Percentiles rank a stretch among this genome's conserved stretches.
phyloP scores from a whole-genome alignment of 305 asterid species.

The Withania somnifera region DNA sequence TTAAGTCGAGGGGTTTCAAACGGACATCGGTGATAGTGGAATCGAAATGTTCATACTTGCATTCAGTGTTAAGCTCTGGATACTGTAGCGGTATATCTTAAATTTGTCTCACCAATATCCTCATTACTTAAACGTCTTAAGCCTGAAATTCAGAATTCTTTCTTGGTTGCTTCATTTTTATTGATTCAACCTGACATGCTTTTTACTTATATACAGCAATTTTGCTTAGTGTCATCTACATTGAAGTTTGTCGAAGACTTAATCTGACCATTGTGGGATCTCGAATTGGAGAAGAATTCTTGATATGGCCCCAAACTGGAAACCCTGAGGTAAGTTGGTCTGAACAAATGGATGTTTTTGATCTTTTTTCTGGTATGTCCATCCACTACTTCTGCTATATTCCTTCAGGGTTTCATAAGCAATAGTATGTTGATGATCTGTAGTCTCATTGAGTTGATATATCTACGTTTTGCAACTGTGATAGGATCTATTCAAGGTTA shows the following conservation, averaged over 20 bases:
- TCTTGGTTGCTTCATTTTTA: background rate
- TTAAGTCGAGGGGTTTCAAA: constrained; percentile 60
- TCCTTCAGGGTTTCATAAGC: background rate
- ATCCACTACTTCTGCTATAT: background rate
- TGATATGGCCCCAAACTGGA: constrained; percentile 87
- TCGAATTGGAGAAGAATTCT: constrained; percentile 91
- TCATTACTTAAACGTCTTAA: background rate
- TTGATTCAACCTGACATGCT: background rate
- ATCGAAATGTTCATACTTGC: constrained; percentile 74
- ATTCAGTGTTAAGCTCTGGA: constrained; percentile 68
- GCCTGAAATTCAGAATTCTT: background rate
- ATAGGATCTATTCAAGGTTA: constrained; percentile 74
- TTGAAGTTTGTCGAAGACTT: constrained; percentile 87
- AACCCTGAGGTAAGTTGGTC: constrained; percentile 62
- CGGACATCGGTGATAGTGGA: constrained; percentile 60
- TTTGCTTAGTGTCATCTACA: constrained; percentile 76
- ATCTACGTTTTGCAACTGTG: background rate
- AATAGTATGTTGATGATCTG: background rate
- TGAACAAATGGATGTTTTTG: background rate
- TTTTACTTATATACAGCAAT: constrained; percentile 46
- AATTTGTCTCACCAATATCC: background rate
- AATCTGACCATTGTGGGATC: constrained; percentile 83
- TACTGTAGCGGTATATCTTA: constrained; percentile 56
- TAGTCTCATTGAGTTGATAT: background rate
- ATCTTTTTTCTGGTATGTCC: background rate